These are phyloP conservation scores for Inga leiocalycina DNA, from an alignment of 306 rosid genomes.

Conservation along the genomic window DNA sequence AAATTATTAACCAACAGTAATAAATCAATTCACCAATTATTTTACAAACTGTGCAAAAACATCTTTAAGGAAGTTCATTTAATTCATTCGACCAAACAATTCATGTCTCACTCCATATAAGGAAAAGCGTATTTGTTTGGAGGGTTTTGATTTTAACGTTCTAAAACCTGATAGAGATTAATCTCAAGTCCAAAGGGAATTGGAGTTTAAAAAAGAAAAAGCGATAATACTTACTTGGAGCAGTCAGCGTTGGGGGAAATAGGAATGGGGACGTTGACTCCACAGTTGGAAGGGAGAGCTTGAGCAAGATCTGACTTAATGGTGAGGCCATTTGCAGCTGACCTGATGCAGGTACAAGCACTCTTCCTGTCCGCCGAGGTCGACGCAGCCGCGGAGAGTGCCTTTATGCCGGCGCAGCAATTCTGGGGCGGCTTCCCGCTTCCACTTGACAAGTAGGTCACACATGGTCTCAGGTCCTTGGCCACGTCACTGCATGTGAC, in stretches of 20 bases:
- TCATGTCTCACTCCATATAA: no score
- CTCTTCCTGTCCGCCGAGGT: conserved; percentile 55
- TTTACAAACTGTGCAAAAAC: neutral
- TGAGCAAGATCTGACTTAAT: conserved; percentile 55
- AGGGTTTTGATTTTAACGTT: no score
- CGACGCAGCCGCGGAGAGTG: conserved; percentile 62
- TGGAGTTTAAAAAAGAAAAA: no score
- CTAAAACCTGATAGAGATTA: no score
- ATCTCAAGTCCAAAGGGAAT: no score
- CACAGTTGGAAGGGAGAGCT: conserved; percentile 73
- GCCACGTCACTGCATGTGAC: conserved; percentile 62
- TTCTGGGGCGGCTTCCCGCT: conserved; percentile 66
- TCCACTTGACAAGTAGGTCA: conserved; percentile 69
- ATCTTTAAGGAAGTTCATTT: no score
- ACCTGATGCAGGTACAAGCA: conserved; percentile 70
- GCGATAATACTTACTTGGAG: conserved; percentile 46
- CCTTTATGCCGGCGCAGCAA: conserved; percentile 68
- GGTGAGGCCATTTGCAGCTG: conserved; percentile 52
- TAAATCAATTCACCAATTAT: neutral
- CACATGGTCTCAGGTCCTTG: conserved; percentile 61
- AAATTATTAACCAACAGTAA: neutral
- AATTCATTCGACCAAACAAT: no score
- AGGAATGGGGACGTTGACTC: conserved; percentile 42
- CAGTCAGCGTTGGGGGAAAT: conserved; percentile 72
- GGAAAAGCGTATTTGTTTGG: no score